Evolutionary conservation across 75 land plant species (phyloP).

Genomic region (Adiantum capillusveneris): DNA sequence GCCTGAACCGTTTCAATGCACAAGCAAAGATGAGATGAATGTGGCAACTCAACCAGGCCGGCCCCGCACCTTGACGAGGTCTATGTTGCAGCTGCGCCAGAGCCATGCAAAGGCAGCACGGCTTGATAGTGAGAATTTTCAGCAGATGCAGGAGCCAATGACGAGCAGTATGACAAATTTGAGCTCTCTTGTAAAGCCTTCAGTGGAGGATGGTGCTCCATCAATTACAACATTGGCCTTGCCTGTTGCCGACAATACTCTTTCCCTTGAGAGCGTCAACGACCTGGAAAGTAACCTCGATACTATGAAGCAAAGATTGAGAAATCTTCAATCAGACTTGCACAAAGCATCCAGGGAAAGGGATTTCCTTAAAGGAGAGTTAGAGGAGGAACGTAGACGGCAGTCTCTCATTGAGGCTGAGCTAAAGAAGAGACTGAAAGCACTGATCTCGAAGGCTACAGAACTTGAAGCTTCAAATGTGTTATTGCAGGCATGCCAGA

Average conservation of each 20-base stretch:
- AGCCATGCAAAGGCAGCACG: neutral
- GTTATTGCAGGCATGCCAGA: neutral
- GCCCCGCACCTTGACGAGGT: neutral
- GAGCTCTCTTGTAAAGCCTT: neutral
- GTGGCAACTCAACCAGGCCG: neutral
- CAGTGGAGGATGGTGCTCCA: neutral
- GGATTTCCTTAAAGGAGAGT: neutral
- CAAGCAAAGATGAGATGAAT: neutral
- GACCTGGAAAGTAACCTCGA: neutral
- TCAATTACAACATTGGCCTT: neutral
- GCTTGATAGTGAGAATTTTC: neutral
- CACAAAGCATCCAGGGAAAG: neutral
- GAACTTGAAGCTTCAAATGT: constrained; percentile 2
- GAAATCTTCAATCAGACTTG: neutral
- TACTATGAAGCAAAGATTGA: neutral
- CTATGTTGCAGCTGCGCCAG: neutral
- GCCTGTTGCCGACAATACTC: neutral
- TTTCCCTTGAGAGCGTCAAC: neutral
- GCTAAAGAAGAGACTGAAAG: neutral
- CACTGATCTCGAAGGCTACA: neutral
- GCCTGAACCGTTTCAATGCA: no score
- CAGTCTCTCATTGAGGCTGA: neutral
- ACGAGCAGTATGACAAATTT: neutral
- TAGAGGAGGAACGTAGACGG: constrained; percentile 1
- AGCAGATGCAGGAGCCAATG: neutral